Evolutionary conservation across 176 grass and related monocot genomes (phyloP).

Genomic region (Hsuehochloa calcarea): DNA sequence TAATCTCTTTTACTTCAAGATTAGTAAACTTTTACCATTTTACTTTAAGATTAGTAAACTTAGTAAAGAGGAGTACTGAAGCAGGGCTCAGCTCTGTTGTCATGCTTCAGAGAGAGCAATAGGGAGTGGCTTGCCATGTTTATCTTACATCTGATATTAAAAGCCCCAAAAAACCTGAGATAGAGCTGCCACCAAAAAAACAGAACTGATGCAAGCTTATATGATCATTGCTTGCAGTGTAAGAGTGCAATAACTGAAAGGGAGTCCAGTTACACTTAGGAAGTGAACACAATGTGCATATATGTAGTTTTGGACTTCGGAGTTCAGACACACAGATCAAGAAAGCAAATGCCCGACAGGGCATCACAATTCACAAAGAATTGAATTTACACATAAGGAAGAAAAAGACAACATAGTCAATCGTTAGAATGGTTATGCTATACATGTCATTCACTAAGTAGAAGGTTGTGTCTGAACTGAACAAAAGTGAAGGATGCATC

Average conservation of each 20-base stretch:
- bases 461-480: not conserved
- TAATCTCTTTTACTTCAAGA: no score
- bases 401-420: not conserved
- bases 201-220: no score
- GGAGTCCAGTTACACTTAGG: not conserved
- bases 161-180: not conserved
- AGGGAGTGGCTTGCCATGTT: not conserved
- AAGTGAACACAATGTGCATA: not conserved
- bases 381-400: not conserved
- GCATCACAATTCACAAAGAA: not conserved
- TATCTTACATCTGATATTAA: not conserved
- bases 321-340: not conserved
- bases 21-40: no score
- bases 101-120: not conserved
- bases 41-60: no score
- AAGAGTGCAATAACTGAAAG: no score
- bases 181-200: no score
- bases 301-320: not conserved
- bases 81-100: no score
- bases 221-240: no score
- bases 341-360: not conserved
- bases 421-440: constrained; percentile 9
- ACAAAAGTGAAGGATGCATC: not conserved
- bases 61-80: no score
- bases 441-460: not conserved